These are phyloP conservation scores for Hypoxylon crocopeplum DNA, from an alignment of 495 filamentous ascomycete genomes.

Conservation along the genomic window DNA sequence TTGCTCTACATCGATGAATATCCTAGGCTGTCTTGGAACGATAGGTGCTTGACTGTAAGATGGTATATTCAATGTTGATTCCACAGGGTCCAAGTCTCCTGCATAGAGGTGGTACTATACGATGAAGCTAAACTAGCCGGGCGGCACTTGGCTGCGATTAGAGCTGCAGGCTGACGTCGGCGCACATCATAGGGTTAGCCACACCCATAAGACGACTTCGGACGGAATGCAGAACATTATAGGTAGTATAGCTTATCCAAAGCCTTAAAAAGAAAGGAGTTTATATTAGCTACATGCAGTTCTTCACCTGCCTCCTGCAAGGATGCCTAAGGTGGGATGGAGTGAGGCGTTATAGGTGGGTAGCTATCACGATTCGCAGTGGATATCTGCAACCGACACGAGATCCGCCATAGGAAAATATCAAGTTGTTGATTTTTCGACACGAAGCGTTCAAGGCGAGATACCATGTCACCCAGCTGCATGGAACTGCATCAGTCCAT, in stretches of 20 bases:
- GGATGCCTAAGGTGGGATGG: conserved; percentile 8
- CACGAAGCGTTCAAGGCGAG: neutral
- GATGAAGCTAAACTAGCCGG: conserved; percentile 23
- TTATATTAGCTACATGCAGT: no score
- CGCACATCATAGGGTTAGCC: conserved; percentile 34
- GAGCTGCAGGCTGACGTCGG: conserved; percentile 39
- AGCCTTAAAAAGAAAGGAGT: neutral
- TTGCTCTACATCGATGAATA: no score
- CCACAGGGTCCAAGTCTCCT: conserved; percentile 19
- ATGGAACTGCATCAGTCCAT: conserved; percentile 8
- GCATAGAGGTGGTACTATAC: conserved; percentile 8
- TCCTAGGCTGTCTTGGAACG: no score
- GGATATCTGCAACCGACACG: conserved; percentile 6
- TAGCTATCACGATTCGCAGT: conserved; percentile 2
- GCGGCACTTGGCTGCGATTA: conserved; percentile 17
- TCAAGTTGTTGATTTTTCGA: neutral
- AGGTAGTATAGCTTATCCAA: no score
- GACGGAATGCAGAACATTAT: conserved; percentile 20
- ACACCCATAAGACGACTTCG: neutral
- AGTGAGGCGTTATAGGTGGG: neutral
- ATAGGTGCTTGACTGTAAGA: no score
- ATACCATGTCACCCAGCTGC: conserved; percentile 10
- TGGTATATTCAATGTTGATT: no score
- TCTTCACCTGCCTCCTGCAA: neutral
- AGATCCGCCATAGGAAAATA: conserved; percentile 10